Conservation (phyloP, 257 asterid genomes). For the Solanum appendiculatum region DNA sequence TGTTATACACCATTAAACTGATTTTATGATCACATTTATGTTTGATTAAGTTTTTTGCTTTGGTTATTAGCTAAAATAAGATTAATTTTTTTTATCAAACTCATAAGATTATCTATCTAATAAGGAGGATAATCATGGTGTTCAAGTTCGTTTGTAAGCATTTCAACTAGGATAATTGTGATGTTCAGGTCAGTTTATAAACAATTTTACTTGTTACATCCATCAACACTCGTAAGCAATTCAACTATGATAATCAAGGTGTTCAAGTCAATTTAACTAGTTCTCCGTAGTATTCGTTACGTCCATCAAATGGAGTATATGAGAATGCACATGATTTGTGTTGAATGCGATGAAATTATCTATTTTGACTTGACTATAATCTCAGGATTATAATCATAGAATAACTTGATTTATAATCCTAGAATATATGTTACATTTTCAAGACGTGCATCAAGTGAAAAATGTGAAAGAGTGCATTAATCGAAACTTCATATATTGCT, state of each 20-base stretch:
- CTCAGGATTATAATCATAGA: neutral
- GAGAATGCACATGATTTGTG: neutral
- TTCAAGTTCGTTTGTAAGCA: too few relatives aligned
- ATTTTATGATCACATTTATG: neutral
- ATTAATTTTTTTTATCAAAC: neutral
- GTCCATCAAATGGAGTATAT: neutral
- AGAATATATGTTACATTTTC: neutral
- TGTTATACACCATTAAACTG: too few relatives aligned
- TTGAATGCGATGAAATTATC: neutral
- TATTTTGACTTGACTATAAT: neutral
- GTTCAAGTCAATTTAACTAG: neutral
- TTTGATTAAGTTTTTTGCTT: too few relatives aligned
- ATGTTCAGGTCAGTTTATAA: too few relatives aligned
- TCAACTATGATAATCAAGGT: too few relatives aligned
- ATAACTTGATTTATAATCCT: neutral
- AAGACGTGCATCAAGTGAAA: neutral
- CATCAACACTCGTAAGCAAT: too few relatives aligned
- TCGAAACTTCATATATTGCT: neutral
- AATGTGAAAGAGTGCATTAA: neutral
- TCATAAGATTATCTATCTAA: neutral
- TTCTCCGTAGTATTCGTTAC: neutral
- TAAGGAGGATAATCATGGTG: too few relatives aligned
- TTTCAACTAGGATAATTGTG: too few relatives aligned
- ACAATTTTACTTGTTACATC: too few relatives aligned
- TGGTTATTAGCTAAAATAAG: neutral